Evolutionary conservation across 805 yeast species (phyloP), one percentile per base, ranked within the genome.

Genomic region (Spathaspora sp.): DNA sequence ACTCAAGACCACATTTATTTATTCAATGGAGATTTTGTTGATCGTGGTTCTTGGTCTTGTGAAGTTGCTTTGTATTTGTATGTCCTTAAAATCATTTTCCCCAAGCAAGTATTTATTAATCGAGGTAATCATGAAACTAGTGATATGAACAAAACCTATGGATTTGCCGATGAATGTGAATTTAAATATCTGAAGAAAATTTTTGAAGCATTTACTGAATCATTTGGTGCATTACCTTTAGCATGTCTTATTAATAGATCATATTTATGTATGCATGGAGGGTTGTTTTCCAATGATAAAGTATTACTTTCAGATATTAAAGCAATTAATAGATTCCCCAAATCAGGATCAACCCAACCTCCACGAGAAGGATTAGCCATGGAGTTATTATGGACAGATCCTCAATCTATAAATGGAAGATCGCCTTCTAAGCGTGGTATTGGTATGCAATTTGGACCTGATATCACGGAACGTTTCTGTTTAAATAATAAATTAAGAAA

Each of bases 381-480:
- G 97, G 99, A 94, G 64, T 76, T 94, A 63, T 75, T 94, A 54
- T 94, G 99, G 99, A 89, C 97, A 0, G 99, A 94, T 68, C 99
- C 99, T 0, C 97, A 91, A 67, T 74, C 75, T 0, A 76, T 72
- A 12, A 71, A 80, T 17, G 99, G 98, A 6, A 79, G 96, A 35
- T 82, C 90, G 1, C 89, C 94, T 5, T 87, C 96, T 19, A 91
- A 91, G 69, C 82, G 99, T 66, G 99, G 99, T 43, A 83, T 93
- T 51, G 98, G 98, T 29, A 81, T 89, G 67, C 97, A 94, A 66
- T 94, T 94, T 68, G 99, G 99, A 1, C 97, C 97, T 9, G 98
- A 94, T 65, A 81, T 94, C 54, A 93, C 99, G 4, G 83, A 82
- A 47, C 66, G 79, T 42, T 94, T 93, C 76, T 82, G 96, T 61